Base-by-base conservation (phyloP, 2,329 filamentous ascomycete genomes). In the Penicillium thymicola region DNA sequence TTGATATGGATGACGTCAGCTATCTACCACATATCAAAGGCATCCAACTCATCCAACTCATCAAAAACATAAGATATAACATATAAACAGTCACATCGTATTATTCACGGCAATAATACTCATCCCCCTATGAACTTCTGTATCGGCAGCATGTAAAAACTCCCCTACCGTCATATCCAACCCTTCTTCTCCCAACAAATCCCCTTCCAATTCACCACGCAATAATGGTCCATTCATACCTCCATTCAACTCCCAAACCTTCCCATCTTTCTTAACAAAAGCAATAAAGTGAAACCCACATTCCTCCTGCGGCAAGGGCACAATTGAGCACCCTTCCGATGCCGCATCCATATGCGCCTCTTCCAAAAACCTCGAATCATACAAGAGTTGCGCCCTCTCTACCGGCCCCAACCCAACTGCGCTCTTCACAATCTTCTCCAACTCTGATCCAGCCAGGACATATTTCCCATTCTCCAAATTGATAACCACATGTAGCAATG, bases 401-500 rank as follows among this genome's bases (percentile, higher is more conserved):
- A 60, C 59, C 8, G 78, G 77, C 6, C 66, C 65, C 32, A 83
- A 75, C 0, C 75, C 76, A 10, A 80, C 64, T 0, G 79, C 77
- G 5, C 72, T 65, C 16, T 73, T 66, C n/a, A 77, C 66, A 4
- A 85, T 71, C 14, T 65, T 65, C n/a, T 75, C 78, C 4, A 84
- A 68, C 1, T 71, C 67, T 1, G 78, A 80, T 3, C 67, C 77
- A 0, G 75, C 68, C 3, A 59, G 55, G 55, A 85, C 75, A 57
- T 76, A 74, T 14, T 73, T 65, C 23, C 68, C 68, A 3, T 76
- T 77, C 2, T 73, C 69, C 16, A 80, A 77, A 64, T 85, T 86
- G 46, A 76, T 72, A 23, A 84, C 62, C 57, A 76, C 75, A 65
- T 86, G 83, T 3, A 85, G 68, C 1, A 85, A 68, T 2, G 79